Percentiles rank a stretch among this genome's conserved stretches.
Conservation (phyloP, 2,329 filamentous ascomycete species). For the Microcyclospora pomicola region DNA sequence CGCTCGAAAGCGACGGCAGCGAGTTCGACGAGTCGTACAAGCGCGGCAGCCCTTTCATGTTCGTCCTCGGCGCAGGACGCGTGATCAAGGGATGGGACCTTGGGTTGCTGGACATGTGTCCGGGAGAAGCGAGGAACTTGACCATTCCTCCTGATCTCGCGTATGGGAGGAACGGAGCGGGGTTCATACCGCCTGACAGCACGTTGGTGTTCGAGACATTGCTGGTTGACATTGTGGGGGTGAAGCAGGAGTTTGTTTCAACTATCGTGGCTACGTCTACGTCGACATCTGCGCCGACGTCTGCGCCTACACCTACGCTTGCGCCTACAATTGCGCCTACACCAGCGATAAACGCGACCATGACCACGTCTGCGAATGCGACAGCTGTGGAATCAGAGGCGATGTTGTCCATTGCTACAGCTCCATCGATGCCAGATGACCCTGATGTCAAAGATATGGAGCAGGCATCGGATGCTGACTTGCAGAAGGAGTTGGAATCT, state of each 20-base stretch:
- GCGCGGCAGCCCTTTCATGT: slow-evolving; percentile 59
- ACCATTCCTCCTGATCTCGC: slow-evolving; percentile 78
- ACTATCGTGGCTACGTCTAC: background rate
- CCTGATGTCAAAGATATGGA: slow-evolving; percentile 1
- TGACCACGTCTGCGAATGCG: background rate
- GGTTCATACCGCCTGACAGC: slow-evolving; percentile 61
- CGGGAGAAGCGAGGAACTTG: slow-evolving; percentile 77
- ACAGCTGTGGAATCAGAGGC: slow-evolving; percentile 7
- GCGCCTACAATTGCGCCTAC: no score
- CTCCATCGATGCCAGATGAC: slow-evolving; percentile 8
- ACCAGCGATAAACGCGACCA: background rate
- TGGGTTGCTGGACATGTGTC: slow-evolving; percentile 84
- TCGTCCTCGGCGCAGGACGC: slow-evolving; percentile 63
- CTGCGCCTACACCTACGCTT: no score
- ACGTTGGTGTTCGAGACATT: slow-evolving; percentile 90
- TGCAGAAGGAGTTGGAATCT: no score
- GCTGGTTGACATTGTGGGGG: slow-evolving; percentile 67
- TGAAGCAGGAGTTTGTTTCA: slow-evolving; percentile 24
- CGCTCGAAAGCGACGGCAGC: slow-evolving; percentile 44
- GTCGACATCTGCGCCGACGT: background rate
- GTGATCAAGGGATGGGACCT: slow-evolving; percentile 95
- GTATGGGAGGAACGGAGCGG: slow-evolving; percentile 63
- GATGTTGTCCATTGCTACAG: slow-evolving; percentile 13
- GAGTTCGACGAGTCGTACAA: slow-evolving; percentile 80
- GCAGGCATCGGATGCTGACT: no score